phyloP scores from a whole-genome alignment of 306 rosid genomes.

The Sindora glabra region DNA sequence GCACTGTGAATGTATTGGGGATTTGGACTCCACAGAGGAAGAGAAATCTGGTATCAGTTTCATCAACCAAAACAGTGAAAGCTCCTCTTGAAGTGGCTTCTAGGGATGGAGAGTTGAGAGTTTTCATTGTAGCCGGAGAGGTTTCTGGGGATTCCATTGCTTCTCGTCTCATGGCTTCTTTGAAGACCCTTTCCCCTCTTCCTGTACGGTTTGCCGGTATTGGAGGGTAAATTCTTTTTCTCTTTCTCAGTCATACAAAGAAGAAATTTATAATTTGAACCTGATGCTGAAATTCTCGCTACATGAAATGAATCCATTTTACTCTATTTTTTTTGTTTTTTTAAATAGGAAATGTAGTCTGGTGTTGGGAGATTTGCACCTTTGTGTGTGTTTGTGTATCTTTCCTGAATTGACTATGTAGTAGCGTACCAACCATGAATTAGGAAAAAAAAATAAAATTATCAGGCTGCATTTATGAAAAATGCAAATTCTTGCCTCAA shows the following conservation, averaged over 20 bases:
- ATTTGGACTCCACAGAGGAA: slow-evolving; percentile 15
- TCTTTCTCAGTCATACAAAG: neutral
- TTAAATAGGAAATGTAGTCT: too few relatives aligned
- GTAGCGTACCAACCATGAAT: neutral
- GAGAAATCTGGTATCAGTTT: slow-evolving; percentile 12
- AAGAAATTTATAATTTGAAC: too few relatives aligned
- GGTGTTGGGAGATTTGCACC: too few relatives aligned
- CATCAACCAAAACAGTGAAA: slow-evolving; percentile 1
- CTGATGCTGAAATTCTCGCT: too few relatives aligned
- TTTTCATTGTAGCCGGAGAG: slow-evolving; percentile 79
- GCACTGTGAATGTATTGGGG: neutral
- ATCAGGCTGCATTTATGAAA: neutral
- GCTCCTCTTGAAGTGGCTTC: slow-evolving; percentile 43
- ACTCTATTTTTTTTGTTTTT: too few relatives aligned
- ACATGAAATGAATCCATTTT: too few relatives aligned
- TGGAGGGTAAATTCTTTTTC: slow-evolving; percentile 56
- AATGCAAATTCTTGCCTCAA: neutral
- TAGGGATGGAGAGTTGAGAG: slow-evolving; percentile 72
- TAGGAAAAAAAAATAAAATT: too few relatives aligned
- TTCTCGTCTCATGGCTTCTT: slow-evolving; percentile 73
- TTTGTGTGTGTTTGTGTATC: too few relatives aligned
- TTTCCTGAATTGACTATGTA: neutral
- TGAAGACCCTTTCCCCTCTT: slow-evolving; percentile 48
- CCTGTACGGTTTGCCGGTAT: slow-evolving; percentile 68
- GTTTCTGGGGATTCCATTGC: slow-evolving; percentile 89